Base-by-base conservation (phyloP, 371 early-diverging fungal species). In the Lichtheimia hyalospora region DNA sequence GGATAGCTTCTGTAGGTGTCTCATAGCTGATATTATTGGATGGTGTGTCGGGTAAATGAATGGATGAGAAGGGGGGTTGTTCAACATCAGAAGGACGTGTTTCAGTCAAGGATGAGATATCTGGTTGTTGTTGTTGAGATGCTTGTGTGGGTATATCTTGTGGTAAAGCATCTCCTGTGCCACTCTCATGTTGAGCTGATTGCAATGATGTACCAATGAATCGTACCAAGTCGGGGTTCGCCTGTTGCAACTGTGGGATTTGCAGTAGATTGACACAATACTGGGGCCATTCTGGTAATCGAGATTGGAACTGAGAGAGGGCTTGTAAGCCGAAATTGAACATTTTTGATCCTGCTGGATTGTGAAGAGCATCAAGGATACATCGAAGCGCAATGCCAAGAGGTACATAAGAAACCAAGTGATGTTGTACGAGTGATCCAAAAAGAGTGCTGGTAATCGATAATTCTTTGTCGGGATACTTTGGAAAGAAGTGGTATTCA, bases 391-490 rank as follows among this genome's bases (percentile, higher is more conserved):
- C 93, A 16, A 88, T 80, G 16, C 90, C 91, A 27, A 95, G 81
- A 14, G 87, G 84, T 15, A 81, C 77, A 34, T 85, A 84, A 0
- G 91, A 81, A 13, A 96, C 87, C 34, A 96, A 73, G 39, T 91
- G 93, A 58, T 90, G 83, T 61, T 93, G 93, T 20, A 98, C 88
- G 60, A 97, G 66, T 3, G 86, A 76, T 5, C 98, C 98, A 72
- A 98, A 94, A 39, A 98, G 79, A 23, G 85, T 83, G 54, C 91
- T 90, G 0, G 98, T 96, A 24, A 95, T 86, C 3, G 86, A 73
- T n/a, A 97, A 80, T 68, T 96, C 92, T 64, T 90, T 90, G 44
- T 95, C 96, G 2, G 97, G 98, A 69, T 97, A 98, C 65, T 92
- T 89, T 7, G 90, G 81, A 59, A 97, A 96, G 66, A 93, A 97